Percentiles rank a stretch among this genome's conserved stretches.
Conservation (phyloP, 495 filamentous ascomycete species). For the Cudoniella acicularis region DNA sequence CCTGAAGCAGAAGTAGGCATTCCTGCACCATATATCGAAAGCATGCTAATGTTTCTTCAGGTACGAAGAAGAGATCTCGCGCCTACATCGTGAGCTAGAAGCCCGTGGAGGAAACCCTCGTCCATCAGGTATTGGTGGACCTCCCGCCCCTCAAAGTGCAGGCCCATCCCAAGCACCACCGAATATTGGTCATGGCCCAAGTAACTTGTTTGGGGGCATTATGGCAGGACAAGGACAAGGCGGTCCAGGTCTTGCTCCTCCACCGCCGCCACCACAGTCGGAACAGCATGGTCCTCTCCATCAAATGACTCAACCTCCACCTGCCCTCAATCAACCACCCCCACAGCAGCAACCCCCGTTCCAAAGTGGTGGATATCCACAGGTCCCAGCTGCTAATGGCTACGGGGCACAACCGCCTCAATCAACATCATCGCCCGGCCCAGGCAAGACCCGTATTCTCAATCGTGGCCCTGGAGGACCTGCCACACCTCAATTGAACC, state of each 20-base stretch:
- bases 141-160: slow-evolving; percentile 60
- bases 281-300: slow-evolving; percentile 50
- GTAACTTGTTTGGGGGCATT: slow-evolving; percentile 89
- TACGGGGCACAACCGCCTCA: slow-evolving; percentile 62
- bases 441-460: slow-evolving; percentile 56
- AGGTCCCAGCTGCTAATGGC: slow-evolving; percentile 43
- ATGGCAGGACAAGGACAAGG: slow-evolving; percentile 90
- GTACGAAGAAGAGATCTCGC: slow-evolving; percentile 87
- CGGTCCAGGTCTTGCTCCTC: slow-evolving; percentile 80
- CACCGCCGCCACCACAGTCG: slow-evolving; percentile 51
- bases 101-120: slow-evolving; percentile 68
- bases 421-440: slow-evolving; percentile 82
- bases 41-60: slow-evolving; percentile 40
- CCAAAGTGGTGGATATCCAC: slow-evolving; percentile 37
- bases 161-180: slow-evolving; percentile 81
- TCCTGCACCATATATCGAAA: not conserved
- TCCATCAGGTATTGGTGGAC: slow-evolving; percentile 57
- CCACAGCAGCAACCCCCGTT: slow-evolving; percentile 34
- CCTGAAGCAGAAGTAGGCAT: slow-evolving; percentile 82
- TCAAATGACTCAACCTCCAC: slow-evolving; percentile 53
- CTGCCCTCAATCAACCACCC: slow-evolving; percentile 39
- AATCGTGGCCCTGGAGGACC: slow-evolving; percentile 64
- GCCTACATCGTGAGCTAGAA: slow-evolving; percentile 86
- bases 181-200: slow-evolving; percentile 84
- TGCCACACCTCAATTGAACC: slow-evolving; percentile 86